A percentile compares a stretch with the other conserved stretches of the same genome.
These are phyloP conservation scores for Daldinia caldariorum DNA, from an alignment of 495 filamentous ascomycete species.

Conservation along the genomic window DNA sequence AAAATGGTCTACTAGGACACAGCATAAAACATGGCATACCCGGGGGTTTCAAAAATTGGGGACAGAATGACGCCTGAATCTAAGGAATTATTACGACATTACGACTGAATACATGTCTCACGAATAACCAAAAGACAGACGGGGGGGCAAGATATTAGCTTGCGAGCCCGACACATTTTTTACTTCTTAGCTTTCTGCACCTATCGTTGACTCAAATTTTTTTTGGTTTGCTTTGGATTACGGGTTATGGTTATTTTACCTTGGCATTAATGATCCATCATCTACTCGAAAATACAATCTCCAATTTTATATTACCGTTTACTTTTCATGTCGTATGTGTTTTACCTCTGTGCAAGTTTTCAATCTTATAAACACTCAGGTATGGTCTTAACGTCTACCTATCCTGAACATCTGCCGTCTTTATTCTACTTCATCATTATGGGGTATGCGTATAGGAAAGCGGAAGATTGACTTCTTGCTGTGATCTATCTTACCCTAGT, in stretches of 20 bases:
- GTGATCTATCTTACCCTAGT: background rate
- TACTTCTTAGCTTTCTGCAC: constrained; percentile 8
- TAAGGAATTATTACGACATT: constrained; percentile 30
- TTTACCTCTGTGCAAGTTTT: background rate
- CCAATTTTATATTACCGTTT: background rate
- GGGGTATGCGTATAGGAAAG: background rate
- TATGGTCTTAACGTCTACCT: background rate
- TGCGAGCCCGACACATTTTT: background rate
- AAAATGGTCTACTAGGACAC: constrained; percentile 2
- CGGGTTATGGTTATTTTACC: constrained; percentile 2
- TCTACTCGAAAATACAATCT: constrained; percentile 2
- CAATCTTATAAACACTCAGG: background rate
- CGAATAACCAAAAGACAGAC: constrained; percentile 11
- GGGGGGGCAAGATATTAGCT: constrained; percentile 8
- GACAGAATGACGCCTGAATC: constrained; percentile 37
- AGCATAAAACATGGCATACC: constrained; percentile 24
- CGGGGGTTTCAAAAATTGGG: constrained; percentile 20
- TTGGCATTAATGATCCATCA: background rate
- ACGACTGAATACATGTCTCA: constrained; percentile 23
- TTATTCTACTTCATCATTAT: background rate
- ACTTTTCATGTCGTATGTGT: background rate
- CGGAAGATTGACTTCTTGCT: background rate
- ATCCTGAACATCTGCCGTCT: background rate
- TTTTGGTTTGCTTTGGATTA: background rate
- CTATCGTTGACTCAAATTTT: background rate